Percentiles rank a stretch among this genome's conserved stretches.
phyloP scores from a whole-genome alignment of 306 rosid genomes.

The Malus sieversii region DNA sequence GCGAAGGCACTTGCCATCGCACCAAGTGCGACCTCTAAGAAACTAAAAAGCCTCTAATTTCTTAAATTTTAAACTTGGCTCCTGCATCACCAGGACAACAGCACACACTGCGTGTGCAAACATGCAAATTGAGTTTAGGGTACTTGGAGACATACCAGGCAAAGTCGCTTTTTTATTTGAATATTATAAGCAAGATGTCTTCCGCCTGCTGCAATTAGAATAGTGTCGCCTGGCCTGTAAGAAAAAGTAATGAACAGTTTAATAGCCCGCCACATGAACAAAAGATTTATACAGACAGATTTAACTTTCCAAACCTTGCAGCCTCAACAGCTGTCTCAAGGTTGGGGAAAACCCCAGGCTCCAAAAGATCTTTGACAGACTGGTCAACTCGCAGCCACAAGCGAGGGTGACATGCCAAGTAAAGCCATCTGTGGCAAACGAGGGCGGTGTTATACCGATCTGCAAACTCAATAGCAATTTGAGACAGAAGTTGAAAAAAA shows the following conservation, averaged over 20 bases:
- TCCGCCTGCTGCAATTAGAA: constrained; percentile 87
- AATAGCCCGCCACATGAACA: not conserved
- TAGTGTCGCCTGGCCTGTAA: constrained; percentile 89
- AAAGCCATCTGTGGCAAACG: constrained; percentile 99
- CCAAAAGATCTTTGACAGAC: constrained; percentile 54
- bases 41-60: too few relatives aligned
- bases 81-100: not conserved
- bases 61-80: too few relatives aligned
- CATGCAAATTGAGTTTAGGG: not conserved
- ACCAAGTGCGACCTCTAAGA: too few relatives aligned
- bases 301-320: constrained; percentile 52
- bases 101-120: not conserved
- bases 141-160: constrained; percentile 56
- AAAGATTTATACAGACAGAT: not conserved
- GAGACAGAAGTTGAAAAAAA: constrained; percentile 39
- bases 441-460: constrained; percentile 99
- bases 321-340: constrained; percentile 82
- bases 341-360: constrained; percentile 71
- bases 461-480: constrained; percentile 84
- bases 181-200: constrained; percentile 65
- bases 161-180: constrained; percentile 78
- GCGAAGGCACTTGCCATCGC: too few relatives aligned
- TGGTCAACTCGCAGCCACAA: constrained; percentile 92
- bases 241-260: constrained; percentile 11
- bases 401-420: constrained; percentile 94